These are phyloP conservation scores for Suillus brevipes DNA, from an alignment of 768 basidiomycete species.

Conservation along the genomic window DNA sequence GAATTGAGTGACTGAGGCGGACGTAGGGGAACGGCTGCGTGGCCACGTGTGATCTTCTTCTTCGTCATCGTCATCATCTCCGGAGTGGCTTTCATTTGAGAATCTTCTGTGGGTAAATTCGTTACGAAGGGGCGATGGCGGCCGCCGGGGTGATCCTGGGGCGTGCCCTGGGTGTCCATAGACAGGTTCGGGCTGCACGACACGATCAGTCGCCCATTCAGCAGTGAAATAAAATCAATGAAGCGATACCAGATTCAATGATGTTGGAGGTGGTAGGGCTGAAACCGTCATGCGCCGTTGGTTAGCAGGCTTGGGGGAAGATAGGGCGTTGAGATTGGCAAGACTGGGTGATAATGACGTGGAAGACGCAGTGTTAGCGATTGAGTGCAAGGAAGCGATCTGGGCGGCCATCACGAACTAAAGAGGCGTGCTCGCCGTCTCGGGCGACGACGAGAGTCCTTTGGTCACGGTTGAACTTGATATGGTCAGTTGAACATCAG, in stretches of 20 bases:
- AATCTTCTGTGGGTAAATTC: constrained; percentile 49
- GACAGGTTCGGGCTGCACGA: constrained; percentile 45
- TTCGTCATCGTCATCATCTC: constrained; percentile 43
- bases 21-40: constrained; percentile 52
- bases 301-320: constrained; percentile 30
- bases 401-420: constrained; percentile 26
- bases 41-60: constrained; percentile 29
- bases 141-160: constrained; percentile 39
- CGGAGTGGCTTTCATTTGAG: constrained; percentile 50
- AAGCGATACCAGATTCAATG: constrained; percentile 41
- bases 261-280: constrained; percentile 39
- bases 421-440: constrained; percentile 28
- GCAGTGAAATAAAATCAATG: neutral
- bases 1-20: constrained; percentile 71
- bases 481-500: constrained; percentile 11
- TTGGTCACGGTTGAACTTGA: constrained; percentile 13
- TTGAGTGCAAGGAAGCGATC: constrained; percentile 16
- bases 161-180: constrained; percentile 31
- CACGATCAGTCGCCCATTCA: constrained; percentile 14
- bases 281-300: constrained; percentile 41
- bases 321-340: constrained; percentile 33
- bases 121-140: constrained; percentile 74
- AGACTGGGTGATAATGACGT: constrained; percentile 35
- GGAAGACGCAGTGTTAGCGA: constrained; percentile 32
- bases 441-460: constrained; percentile 25